A percentile compares a stretch with the other conserved stretches of the same genome.
These are phyloP conservation scores for Mycena capillaripes DNA, from an alignment of 768 basidiomycete genomes.

Conservation along the genomic window DNA sequence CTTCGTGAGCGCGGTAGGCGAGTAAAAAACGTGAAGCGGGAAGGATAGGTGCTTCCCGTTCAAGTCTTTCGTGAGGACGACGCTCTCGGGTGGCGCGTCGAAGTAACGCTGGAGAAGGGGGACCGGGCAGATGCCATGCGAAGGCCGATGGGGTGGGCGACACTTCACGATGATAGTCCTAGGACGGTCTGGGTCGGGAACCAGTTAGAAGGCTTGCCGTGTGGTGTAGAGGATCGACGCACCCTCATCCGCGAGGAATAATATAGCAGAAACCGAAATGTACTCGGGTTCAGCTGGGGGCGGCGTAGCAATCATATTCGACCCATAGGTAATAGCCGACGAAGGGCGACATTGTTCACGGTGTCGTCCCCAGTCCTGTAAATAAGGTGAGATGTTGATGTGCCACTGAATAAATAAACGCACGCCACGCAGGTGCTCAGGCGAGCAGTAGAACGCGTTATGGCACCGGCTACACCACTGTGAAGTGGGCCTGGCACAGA, in stretches of 20 bases:
- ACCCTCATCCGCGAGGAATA: slow-evolving; percentile 86
- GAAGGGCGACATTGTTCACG: slow-evolving; percentile 76
- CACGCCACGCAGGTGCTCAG: slow-evolving; percentile 82
- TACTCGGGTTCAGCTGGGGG: slow-evolving; percentile 79
- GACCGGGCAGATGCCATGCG: slow-evolving; percentile 80
- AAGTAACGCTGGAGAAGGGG: slow-evolving; percentile 77
- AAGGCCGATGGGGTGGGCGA: slow-evolving; percentile 76
- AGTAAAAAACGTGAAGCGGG: slow-evolving; percentile 88
- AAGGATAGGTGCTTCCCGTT: slow-evolving; percentile 88
- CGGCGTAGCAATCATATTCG: slow-evolving; percentile 82
- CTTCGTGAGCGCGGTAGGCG: slow-evolving; percentile 71
- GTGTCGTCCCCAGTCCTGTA: slow-evolving; percentile 86
- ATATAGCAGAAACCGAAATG: slow-evolving; percentile 77
- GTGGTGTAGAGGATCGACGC: slow-evolving; percentile 1
- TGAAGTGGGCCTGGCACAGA: slow-evolving; percentile 80
- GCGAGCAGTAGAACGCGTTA: slow-evolving; percentile 83
- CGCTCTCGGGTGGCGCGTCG: slow-evolving; percentile 69
- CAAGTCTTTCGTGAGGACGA: slow-evolving; percentile 86
- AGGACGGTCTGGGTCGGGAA: slow-evolving; percentile 71
- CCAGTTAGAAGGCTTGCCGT: slow-evolving; percentile 6
- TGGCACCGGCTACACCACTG: slow-evolving; percentile 94
- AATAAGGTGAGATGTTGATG: slow-evolving; percentile 17
- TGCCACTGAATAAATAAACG: slow-evolving; percentile 42
- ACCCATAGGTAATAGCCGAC: slow-evolving; percentile 48
- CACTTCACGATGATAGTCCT: slow-evolving; percentile 79